Conservation (phyloP, 1,284 basidiomycete species). For the Rhodotorula sp. region DNA sequence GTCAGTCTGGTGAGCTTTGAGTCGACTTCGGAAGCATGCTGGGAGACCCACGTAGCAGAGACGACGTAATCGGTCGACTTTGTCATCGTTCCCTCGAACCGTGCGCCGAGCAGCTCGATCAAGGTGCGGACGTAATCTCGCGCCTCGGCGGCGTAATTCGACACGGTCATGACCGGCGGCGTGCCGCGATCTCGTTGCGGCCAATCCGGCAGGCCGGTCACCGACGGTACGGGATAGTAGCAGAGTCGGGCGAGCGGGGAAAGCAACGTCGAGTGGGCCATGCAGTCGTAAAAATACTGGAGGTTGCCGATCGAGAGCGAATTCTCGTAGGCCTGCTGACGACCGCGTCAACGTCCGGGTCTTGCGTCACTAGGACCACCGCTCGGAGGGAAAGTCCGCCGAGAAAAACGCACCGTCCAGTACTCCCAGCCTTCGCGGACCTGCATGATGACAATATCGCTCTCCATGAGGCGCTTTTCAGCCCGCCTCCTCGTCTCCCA, state of each 20-base stretch:
- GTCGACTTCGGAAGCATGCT: neutral
- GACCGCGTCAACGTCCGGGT: too few relatives aligned
- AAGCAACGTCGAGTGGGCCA: conserved; percentile 61
- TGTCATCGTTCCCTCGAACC: conserved; percentile 74
- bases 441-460: conserved; percentile 67
- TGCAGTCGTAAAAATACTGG: conserved; percentile 75
- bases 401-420: conserved; percentile 52
- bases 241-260: conserved; percentile 66
- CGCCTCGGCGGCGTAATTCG: conserved; percentile 79
- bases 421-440: conserved; percentile 67
- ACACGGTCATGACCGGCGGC: conserved; percentile 61
- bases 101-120: conserved; percentile 70
- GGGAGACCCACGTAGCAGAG: conserved; percentile 69
- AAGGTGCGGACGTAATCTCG: conserved; percentile 82
- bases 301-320: conserved; percentile 71
- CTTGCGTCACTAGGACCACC: neutral
- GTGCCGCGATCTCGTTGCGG: neutral
- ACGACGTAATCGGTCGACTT: conserved; percentile 68
- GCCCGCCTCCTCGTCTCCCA: conserved; percentile 37
- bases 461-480: conserved; percentile 46
- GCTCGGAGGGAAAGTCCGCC: neutral
- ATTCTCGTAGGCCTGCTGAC: conserved; percentile 58
- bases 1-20: neutral
- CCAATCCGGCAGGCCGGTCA: conserved; percentile 14
- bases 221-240: conserved; percentile 58